Evolutionary conservation across 179 eudicot genomes (phyloP), one percentile per base, ranked within the genome.

Genomic region (Amaranthus tricolor): DNA sequence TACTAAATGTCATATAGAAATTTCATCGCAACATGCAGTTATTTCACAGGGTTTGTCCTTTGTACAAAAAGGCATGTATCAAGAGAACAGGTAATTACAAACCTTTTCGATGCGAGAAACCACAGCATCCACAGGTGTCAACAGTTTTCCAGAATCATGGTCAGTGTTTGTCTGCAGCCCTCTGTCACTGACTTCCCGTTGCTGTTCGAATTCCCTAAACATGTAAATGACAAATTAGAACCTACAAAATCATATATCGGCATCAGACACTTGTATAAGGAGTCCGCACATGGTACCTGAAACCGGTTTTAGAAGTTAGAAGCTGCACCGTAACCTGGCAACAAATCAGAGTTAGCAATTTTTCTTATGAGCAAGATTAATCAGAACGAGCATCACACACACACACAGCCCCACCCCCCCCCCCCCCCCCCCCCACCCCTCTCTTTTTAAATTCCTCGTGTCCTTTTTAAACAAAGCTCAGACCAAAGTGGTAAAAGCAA

Each of bases 121-220:
- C 70, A 77, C 45, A 15, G 70, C 73, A 70, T 85, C 87, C 31
- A 73, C 91, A 7, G 84, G 72, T 55, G 79, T 66, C 51, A 84
- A 78, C 66, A 74, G 65, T 80, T 76, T 85, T 62, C 80, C 84
- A 50, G 82, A 20, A 71, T 79, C 83, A 77, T 60, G 77, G 56
- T 85, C 90, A 50, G 73, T 63, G 68, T 90, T 89, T 60, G 85
- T 61, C 68, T 84, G 90, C 82, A 89, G 75, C 54, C 95, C 97
- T 76, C 82, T 86, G 76, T 93, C 97, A 85, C 90, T 81, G 68
- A 83, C 83, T 81, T 91, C 97, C 69, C 93, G 86, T 83, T 90
- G 99, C 88, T 91, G 97, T 87, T 93, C 98, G 82, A 93, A 93
- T 77, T 93, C 98, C 82, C 99, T 96, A 88, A 72, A 86, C 57